Base-by-base conservation (phyloP, 345 rosid species). In the Eucalyptus melliodora region DNA sequence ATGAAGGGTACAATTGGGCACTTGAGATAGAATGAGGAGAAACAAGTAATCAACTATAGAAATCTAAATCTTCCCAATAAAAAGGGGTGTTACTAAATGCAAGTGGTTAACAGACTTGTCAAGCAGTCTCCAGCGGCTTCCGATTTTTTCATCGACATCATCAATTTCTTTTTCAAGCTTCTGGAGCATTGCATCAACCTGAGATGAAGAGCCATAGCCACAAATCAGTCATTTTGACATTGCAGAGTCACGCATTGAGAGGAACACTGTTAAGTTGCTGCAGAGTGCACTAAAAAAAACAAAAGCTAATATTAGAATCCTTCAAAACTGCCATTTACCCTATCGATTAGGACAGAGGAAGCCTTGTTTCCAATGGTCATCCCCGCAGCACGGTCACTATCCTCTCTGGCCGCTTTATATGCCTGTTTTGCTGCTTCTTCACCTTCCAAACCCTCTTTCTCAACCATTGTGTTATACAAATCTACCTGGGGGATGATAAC, bases 161-260 rank as follows among this genome's bases (percentile, higher is more conserved):
- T 97, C 99, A 89, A 97, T 97, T 95, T 98, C 99, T 87, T 96
- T 98, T 92, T 97, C 99, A 55, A 98, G 97, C 90, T 96, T 97
- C 82, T 98, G 99, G 88, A 98, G 99, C 99, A 98, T 96, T 37
- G 95, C 92, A 89, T 97, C 99, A 17, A 98, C 99, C 98, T 97
- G 92, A 90, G 90, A 89, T 91, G 65, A 34, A 86, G 89, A 91
- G 86, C 86, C n/a, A 37, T 11, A 59, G 24, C 31, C 88, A 87
- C 19, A 19, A 10, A 55, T 45, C 45, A 51, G 88, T 87, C 31
- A 60, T 65, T 87, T 40, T 87, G 21, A 50, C 9, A 50, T 86
- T 51, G 30, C 44, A 37, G 21, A 88, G 86, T 42, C 26, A 40
- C 2, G 5, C 26, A 15, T 88, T 15, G 8, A 47, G 47, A 47